Evolutionary conservation across 1,284 basidiomycete genomes (phyloP).

Genomic region (Cryptococcus sp.): DNA sequence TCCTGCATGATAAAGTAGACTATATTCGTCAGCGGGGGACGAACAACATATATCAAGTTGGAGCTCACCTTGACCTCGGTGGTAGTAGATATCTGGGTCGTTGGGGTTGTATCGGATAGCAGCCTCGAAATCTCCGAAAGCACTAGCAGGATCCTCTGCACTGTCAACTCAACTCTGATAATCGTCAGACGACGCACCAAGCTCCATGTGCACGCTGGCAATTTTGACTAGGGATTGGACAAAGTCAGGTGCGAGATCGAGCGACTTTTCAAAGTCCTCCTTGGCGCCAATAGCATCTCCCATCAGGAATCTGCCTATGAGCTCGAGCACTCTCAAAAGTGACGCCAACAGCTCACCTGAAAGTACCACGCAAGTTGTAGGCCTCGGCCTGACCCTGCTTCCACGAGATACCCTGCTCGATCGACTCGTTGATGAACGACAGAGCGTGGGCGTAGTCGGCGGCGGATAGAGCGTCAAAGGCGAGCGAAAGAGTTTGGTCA

Average conservation of each 20-base stretch:
- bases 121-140: slow-evolving; percentile 86
- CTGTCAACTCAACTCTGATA: neutral
- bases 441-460: slow-evolving; percentile 83
- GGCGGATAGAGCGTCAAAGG: slow-evolving; percentile 76
- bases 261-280: slow-evolving; percentile 71
- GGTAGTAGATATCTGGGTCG: slow-evolving; percentile 97
- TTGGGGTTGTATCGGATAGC: slow-evolving; percentile 76
- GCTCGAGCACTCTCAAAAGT: neutral
- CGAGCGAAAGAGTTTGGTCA: slow-evolving; percentile 75
- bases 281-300: slow-evolving; percentile 81
- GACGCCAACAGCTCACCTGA: slow-evolving; percentile 58
- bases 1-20: slow-evolving; percentile 96
- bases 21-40: slow-evolving; percentile 30
- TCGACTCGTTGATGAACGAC: slow-evolving; percentile 73
- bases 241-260: slow-evolving; percentile 66
- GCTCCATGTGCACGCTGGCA: slow-evolving; percentile 96
- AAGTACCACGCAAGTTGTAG: slow-evolving; percentile 89
- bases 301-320: slow-evolving; percentile 66
- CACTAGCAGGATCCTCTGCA: slow-evolving; percentile 58
- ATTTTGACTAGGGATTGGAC: slow-evolving; percentile 96
- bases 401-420: slow-evolving; percentile 81
- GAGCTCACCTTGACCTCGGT: slow-evolving; percentile 82
- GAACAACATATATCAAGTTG: too few relatives aligned
- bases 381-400: slow-evolving; percentile 76
- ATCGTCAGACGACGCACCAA: slow-evolving; percentile 50